Base-by-base conservation (phyloP, 225 moss, liverwort and hornwort genomes). In the Asterella californica region DNA sequence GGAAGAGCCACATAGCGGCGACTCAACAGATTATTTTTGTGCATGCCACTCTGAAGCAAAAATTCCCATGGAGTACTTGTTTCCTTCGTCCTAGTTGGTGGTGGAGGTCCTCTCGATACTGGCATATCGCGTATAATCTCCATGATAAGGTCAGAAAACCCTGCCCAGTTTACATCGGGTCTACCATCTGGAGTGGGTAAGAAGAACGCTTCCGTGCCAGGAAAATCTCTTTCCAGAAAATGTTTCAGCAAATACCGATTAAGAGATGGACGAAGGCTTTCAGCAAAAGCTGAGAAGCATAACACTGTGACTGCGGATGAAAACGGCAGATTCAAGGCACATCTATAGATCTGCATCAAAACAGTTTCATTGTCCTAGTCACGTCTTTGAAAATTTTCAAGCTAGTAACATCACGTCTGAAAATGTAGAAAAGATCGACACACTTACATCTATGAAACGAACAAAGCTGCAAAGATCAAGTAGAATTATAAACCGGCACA, bases 61-160 rank as follows among this genome's bases (percentile, higher is more conserved):
- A 93, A 99, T 19, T 89, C 90, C 99, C 99, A 99, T 18, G 92
- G 72, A 74, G 90, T 87, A 78, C 81, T 81, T 70, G 89, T 83
- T 65, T 89, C 90, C 38, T 91, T 88, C 17, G 76, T 50, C 37
- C 46, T 70, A 83, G 89, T 73, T 68, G 79, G 85, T 74, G 87
- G 74, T 52, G 84, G 34, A 78, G 78, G 74, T 68, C 85, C 86
- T 80, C 86, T 86, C 10, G 81, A 61, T 22, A 85, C 82, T n/a
- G 93, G 92, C 92, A 95, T 95, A 71, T 99, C 94, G 85, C 91
- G 87, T 36, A 95, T 89, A 76, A 93, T 92, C 86, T 99, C 99
- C 63, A 91, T 87, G 24, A 99, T 88, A 30, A 99, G 91, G 45
- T 90, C 92, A 77, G 89, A 95, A 88, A 99, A 95, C 38, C 87